Evolutionary conservation across 2,329 filamentous ascomycete species (phyloP), one percentile per base, ranked within the genome.

Genomic region (Colletotrichum sp.): DNA sequence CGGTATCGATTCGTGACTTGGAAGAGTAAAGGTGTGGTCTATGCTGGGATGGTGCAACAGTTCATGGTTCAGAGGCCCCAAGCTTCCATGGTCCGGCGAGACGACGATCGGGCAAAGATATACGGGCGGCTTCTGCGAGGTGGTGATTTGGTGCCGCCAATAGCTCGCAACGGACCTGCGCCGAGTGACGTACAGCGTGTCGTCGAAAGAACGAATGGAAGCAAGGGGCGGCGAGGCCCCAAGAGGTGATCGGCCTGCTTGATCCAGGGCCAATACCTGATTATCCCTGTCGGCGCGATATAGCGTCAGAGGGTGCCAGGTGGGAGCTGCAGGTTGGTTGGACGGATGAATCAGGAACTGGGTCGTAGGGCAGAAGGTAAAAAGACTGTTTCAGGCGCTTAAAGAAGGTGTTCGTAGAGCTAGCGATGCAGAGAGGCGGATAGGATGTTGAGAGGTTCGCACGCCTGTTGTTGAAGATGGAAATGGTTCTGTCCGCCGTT

Each of bases 201-300:
- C 32, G 74, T 36, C 32, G 28, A 21, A 55, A 65, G 60, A 34
- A 34, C 66, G 74, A 76, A 74, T 70, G 13, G 34, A 70, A 55
- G 74, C 56, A 48, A 70, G 62, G 58, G 73, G 66, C 58, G 38
- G 52, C 60, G 26, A 62, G 61, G 75, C 36, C 66, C 68, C 32
- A 69, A 43, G 61, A 56, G 73, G 56, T 43, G 75, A 77, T 76
- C 69, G 69, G 61, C 75, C 65, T 69, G 65, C 55, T 64, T 69
- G 73, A 70, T 75, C 75, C 73, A 73, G 75, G 67, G 66, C 66
- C 73, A 72, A 72, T 76, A 55, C 68, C 69, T 76, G 75, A 76
- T 76, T 73, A 77, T 76, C 73, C 73, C 75, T 77, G 75, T 67
- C 60, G 38, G 21, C 55, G 71, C 65, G 52, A 61, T 56, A 66